Evolutionary conservation across 371 early-diverging fungal species (phyloP).

Genomic region (Mucor mucedo): DNA sequence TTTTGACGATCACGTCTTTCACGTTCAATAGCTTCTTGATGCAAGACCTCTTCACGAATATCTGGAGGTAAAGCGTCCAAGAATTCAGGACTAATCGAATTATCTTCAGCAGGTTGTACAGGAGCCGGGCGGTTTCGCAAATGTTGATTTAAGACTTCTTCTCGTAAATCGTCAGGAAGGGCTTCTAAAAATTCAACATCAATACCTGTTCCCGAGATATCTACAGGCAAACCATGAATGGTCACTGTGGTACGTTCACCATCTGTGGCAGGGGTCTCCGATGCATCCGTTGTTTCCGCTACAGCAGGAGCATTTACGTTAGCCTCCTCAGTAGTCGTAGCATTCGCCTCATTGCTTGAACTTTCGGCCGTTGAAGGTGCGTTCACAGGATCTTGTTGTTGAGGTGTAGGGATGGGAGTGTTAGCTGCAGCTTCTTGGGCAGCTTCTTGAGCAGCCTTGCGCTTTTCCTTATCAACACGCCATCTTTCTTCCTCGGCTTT

Average conservation of each 20-base stretch:
- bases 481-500: slow-evolving; percentile 61
- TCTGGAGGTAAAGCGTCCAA: slow-evolving; percentile 82
- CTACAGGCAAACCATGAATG: slow-evolving; percentile 67
- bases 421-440: slow-evolving; percentile 39
- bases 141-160: slow-evolving; percentile 86
- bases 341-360: neutral
- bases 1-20: slow-evolving; percentile 55
- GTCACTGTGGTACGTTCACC: slow-evolving; percentile 51
- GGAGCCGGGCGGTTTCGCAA: slow-evolving; percentile 32
- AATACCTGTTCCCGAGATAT: slow-evolving; percentile 94
- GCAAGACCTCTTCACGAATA: slow-evolving; percentile 79
- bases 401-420: slow-evolving; percentile 16
- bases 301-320: neutral
- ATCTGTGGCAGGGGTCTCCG: slow-evolving; percentile 14
- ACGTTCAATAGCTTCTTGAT: slow-evolving; percentile 66
- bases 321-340: neutral
- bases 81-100: slow-evolving; percentile 75
- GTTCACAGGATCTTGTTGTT: neutral
- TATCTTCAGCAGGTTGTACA: slow-evolving; percentile 36
- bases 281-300: slow-evolving; percentile 42
- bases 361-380: neutral
- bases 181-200: slow-evolving; percentile 95
- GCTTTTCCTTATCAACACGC: slow-evolving; percentile 37
- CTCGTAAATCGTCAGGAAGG: slow-evolving; percentile 92
- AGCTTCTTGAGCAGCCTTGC: slow-evolving; percentile 29